A percentile compares a stretch with the other conserved stretches of the same genome.
Evolutionary conservation across 2,329 filamentous ascomycete species (phyloP).

Genomic region (Monosporascus sp.): DNA sequence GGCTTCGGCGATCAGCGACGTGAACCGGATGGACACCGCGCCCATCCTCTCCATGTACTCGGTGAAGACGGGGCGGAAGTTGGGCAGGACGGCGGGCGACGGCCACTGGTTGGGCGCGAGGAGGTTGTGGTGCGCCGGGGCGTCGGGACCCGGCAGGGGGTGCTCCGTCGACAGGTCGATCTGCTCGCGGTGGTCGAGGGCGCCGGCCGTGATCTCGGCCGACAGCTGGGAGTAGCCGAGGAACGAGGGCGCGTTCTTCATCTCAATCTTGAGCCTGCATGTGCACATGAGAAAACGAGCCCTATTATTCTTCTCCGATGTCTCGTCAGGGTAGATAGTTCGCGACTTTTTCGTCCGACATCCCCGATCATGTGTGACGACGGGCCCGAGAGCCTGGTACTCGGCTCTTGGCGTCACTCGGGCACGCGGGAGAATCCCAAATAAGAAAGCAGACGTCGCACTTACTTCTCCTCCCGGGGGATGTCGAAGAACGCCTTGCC

Average conservation of each 20-base stretch:
- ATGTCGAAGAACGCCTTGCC: constrained; percentile 74
- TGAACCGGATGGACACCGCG: constrained; percentile 66
- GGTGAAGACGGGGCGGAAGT: constrained; percentile 63
- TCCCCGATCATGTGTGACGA: background rate
- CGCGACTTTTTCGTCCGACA: background rate
- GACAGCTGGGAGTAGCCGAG: constrained; percentile 63
- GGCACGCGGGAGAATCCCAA: background rate
- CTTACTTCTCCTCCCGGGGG: constrained; percentile 67
- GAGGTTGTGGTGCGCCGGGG: constrained; percentile 70
- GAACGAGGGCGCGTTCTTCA: constrained; percentile 69
- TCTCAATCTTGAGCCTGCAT: constrained; percentile 58
- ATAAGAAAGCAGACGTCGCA: background rate
- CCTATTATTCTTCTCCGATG: constrained; percentile 1
- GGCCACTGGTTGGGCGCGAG: constrained; percentile 81
- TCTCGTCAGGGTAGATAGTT: background rate
- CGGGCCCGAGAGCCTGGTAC: too few relatives aligned
- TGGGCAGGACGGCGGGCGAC: constrained; percentile 52
- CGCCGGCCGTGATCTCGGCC: constrained; percentile 67
- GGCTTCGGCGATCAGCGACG: constrained; percentile 77
- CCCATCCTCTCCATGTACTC: constrained; percentile 77
- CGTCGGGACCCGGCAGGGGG: constrained; percentile 52
- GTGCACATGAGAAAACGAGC: background rate
- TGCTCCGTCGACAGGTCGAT: constrained; percentile 82
- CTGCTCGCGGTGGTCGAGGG: constrained; percentile 77
- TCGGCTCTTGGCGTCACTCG: background rate